phyloP scores from a whole-genome alignment of 1,284 basidiomycete genomes.

The Microbotryum intermedium region DNA sequence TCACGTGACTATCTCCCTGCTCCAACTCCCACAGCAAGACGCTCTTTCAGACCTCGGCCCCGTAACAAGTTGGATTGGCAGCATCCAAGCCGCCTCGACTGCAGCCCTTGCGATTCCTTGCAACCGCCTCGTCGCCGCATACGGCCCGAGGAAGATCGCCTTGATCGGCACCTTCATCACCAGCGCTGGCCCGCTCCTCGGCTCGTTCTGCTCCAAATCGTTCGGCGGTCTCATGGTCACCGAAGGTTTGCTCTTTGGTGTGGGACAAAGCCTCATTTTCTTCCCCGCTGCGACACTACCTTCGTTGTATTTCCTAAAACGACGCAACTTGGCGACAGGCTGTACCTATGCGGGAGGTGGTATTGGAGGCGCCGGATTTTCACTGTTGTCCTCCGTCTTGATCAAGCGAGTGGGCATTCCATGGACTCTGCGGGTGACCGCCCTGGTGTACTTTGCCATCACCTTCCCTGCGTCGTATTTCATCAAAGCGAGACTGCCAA shows the following conservation, averaged over 20 bases:
- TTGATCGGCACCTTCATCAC: constrained; percentile 2
- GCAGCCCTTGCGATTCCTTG: constrained; percentile 16
- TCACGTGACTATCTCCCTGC: no score
- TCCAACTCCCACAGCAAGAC: no score
- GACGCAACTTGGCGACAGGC: constrained; percentile 18
- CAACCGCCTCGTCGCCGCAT: constrained; percentile 2
- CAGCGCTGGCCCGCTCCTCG: constrained; percentile 10
- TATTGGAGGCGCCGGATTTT: constrained; percentile 12
- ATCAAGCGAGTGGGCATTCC: constrained; percentile 2
- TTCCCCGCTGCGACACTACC: constrained; percentile 11
- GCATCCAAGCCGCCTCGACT: constrained; percentile 1
- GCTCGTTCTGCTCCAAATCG: constrained; percentile 3
- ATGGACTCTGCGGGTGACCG: constrained; percentile 15
- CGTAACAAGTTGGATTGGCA: constrained; percentile 4
- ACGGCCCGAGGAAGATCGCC: constrained; percentile 9
- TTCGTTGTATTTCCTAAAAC: constrained; percentile 8
- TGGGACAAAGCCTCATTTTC: constrained; percentile 12
- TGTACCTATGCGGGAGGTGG: constrained; percentile 18
- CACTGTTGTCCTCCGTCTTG: constrained; percentile 5
- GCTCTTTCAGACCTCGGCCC: no score
- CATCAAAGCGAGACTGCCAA: neutral
- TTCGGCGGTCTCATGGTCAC: no score
- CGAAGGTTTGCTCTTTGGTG: constrained; percentile 9
- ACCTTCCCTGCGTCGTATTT: constrained; percentile 8
- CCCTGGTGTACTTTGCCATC: constrained; percentile 4